A percentile compares a stretch with the other conserved stretches of the same genome.
These are phyloP conservation scores for Oryza brachyantha DNA, from an alignment of 176 grass and related monocot species.

Conservation along the genomic window DNA sequence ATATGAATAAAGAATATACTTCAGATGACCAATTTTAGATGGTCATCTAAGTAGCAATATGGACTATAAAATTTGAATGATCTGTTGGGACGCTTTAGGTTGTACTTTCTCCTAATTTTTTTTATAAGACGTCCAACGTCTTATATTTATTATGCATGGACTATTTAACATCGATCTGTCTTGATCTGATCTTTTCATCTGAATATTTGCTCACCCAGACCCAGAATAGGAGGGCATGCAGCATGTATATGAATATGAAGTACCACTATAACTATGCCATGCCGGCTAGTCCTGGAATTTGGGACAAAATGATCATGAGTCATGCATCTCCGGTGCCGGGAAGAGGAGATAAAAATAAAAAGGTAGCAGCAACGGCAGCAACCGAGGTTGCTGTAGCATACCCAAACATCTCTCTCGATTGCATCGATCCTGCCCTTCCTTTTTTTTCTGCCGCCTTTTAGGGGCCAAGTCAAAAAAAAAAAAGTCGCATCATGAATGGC, in stretches of 20 bases:
- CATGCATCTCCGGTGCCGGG: background rate
- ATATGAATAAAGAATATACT: no score
- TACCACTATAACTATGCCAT: no score
- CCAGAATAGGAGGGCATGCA: background rate
- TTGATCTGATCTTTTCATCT: background rate
- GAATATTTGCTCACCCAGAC: no score
- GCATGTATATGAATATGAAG: no score
- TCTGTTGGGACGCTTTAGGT: no score
- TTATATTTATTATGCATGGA: no score
- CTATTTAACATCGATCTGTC: background rate
- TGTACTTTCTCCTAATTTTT: no score
- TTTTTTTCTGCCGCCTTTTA: constrained; percentile 52
- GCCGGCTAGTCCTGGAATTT: background rate
- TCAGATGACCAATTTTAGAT: no score
- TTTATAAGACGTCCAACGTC: no score
- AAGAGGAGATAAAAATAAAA: background rate
- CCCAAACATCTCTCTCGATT: constrained; percentile 20
- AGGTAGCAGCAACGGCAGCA: background rate
- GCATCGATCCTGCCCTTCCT: constrained; percentile 20
- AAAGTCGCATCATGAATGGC: constrained; percentile 44
- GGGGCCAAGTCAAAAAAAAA: constrained; percentile 38
- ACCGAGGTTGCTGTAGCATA: constrained; percentile 2
- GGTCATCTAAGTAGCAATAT: no score
- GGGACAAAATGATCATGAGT: constrained; percentile 16
- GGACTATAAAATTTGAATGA: no score